These are phyloP conservation scores for Rhynchosporium graminicola DNA, from an alignment of 2,329 filamentous ascomycete species.

Conservation along the genomic window DNA sequence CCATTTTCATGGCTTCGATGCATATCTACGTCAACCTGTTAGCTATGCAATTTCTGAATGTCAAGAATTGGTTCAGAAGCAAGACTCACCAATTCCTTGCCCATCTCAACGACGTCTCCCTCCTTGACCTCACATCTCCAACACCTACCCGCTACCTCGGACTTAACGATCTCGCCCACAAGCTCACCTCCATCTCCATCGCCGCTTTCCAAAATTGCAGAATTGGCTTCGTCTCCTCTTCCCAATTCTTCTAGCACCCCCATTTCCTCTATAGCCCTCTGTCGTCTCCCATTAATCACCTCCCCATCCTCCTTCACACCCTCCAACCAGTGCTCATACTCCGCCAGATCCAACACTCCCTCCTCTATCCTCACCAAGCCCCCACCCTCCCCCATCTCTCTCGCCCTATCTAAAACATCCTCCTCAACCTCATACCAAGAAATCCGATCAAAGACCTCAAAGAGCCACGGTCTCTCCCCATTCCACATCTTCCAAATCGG, in stretches of 20 bases:
- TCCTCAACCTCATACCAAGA: conserved; percentile 6
- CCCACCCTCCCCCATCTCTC: not conserved
- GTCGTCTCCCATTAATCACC: conserved; percentile 1
- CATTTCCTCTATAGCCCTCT: conserved; percentile 25
- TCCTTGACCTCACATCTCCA: conserved; percentile 46
- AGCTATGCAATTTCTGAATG: not conserved
- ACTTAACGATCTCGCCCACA: not conserved
- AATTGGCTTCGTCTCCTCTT: not conserved
- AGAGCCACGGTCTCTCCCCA: conserved; percentile 4
- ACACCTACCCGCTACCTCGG: conserved; percentile 13
- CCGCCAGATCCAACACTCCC: conserved; percentile 6
- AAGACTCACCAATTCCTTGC: conserved; percentile 42
- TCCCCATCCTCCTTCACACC: not conserved
- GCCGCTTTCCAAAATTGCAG: not conserved
- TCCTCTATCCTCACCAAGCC: conserved; percentile 10
- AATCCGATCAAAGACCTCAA: conserved; percentile 12
- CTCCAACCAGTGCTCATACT: not conserved
- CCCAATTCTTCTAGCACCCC: conserved; percentile 18
- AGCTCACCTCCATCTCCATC: not conserved
- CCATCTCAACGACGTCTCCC: conserved; percentile 49
- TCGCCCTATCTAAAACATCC: conserved; percentile 2
- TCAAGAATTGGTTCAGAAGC: not conserved
- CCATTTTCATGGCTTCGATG: conserved; percentile 68
- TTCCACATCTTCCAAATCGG: conserved; percentile 16
- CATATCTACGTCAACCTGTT: conserved; percentile 9